Evolutionary conservation across 148 eudicot genomes (phyloP), one percentile per base, ranked within the genome.

Genomic region (Cornus suecica): DNA sequence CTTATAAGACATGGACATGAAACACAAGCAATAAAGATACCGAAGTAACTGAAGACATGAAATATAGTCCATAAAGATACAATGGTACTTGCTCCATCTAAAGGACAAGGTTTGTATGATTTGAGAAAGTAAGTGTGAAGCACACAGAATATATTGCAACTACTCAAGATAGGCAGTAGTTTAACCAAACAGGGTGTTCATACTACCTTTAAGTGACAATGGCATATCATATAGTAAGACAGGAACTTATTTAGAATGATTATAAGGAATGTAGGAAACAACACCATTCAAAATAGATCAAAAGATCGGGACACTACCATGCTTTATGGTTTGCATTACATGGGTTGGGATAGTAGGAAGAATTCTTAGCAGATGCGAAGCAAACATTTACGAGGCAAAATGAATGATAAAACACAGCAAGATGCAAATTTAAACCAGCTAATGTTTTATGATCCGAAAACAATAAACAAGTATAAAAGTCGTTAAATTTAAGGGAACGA

Each of bases 351-450:
- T 32, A 20, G 76, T 41, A 28, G 70, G 64, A 64, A 86, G 88
- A 73, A 86, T 74, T 51, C 71, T 72, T 63, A 81, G 70, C 30
- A 78, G 74, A 74, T 86, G 84, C 42, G 78, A 74, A 54, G 86
- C 83, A 81, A 81, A 79, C 89, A 86, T 83, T n/a, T n/a, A n/a
- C n/a, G n/a, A n/a, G n/a, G n/a, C 34, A 34, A 45, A 77, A 31
- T 34, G 22, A 73, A 74, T 26, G 63, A 70, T 2, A 52, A 7
- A 34, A 2, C 8, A 16, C 6, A 27, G 15, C 25, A 42, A 48
- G 10, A 54, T n/a, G 23, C n/a, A 6, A 51, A 18, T 3, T 20
- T 20, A 24, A 58, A 58, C 62, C 20, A 20, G 22, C 62, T 20
- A 58, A 22, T 48, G 15, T 48, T 48, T 48, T 14, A 48, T 48